These are phyloP conservation scores for Silene vulgaris DNA, from an alignment of 179 eudicot species.

Conservation along the genomic window DNA sequence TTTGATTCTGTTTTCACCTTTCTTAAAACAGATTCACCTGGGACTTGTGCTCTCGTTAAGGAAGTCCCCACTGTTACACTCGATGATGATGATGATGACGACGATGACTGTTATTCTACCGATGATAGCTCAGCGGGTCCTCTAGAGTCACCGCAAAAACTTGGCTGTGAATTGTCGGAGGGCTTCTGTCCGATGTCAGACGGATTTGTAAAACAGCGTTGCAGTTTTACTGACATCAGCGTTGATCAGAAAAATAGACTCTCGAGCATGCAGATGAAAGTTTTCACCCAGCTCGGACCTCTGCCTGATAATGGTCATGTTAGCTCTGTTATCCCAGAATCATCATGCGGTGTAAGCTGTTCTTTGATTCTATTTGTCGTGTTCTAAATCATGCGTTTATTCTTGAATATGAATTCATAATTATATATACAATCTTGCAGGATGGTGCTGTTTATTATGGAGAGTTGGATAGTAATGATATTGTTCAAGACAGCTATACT, in stretches of 20 bases:
- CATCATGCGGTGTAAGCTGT: conserved; percentile 44
- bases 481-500: conserved; percentile 36
- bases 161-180: conserved; percentile 20
- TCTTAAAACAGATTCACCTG: conserved; percentile 32
- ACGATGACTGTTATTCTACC: conserved; percentile 23
- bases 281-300: conserved; percentile 26
- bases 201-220: conserved; percentile 17
- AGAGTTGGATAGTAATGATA: conserved; percentile 39
- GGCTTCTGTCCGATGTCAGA: conserved; percentile 24
- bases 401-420: conserved; percentile 14
- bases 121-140: conserved; percentile 22
- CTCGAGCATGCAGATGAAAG: conserved; percentile 23
- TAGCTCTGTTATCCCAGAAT: conserved; percentile 32
- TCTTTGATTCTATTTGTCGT: conserved; percentile 10
- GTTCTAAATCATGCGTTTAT: neutral
- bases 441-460: conserved; percentile 38
- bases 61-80: conserved; percentile 23
- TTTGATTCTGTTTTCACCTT: neutral
- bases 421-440: conserved; percentile 36
- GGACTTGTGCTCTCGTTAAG: conserved; percentile 22
- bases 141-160: conserved; percentile 26
- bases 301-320: conserved; percentile 26
- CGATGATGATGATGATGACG: conserved; percentile 17
- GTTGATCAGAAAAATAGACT: conserved; percentile 17
- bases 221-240: conserved; percentile 20